A percentile compares a stretch with the other conserved stretches of the same genome.
phyloP scores from a whole-genome alignment of 2,329 filamentous ascomycete genomes.

The Beauveria medogensis region DNA sequence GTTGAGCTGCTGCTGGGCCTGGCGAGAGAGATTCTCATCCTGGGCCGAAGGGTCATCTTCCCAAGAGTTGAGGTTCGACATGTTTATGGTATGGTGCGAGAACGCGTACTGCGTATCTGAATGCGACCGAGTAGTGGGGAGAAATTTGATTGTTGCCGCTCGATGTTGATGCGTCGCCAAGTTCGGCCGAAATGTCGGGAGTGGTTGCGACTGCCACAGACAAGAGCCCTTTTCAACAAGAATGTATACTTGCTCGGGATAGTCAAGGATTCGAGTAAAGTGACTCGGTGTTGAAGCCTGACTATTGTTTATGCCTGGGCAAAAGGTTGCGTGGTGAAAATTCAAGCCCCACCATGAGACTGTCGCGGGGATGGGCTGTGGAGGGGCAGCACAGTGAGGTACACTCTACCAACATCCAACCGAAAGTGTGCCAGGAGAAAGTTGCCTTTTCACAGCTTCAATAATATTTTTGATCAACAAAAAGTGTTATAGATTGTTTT shows the following conservation, averaged over 20 bases:
- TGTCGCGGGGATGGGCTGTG: conserved; percentile 17
- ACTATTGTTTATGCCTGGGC: conserved; percentile 16
- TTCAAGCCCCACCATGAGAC: conserved; percentile 33
- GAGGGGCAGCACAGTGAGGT: conserved; percentile 18
- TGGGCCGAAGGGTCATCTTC: conserved; percentile 77
- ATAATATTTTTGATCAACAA: not conserved
- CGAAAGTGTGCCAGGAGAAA: not conserved
- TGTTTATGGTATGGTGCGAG: conserved; percentile 30
- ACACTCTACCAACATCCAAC: not conserved
- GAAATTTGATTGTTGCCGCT: not conserved
- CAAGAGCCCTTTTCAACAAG: not conserved
- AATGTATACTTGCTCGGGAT: not conserved
- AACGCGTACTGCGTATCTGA: not conserved
- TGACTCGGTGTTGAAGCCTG: conserved; percentile 8
- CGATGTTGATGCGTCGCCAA: not conserved
- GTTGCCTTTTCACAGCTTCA: not conserved
- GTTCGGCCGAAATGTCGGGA: not conserved
- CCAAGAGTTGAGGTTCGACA: conserved; percentile 93
- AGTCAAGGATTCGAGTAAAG: not conserved
- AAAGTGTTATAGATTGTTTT: not conserved
- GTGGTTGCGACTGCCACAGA: not conserved
- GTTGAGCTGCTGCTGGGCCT: conserved; percentile 69
- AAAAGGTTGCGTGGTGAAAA: conserved; percentile 28
- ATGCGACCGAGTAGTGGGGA: conserved; percentile 3
- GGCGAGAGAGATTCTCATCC: conserved; percentile 69